Percentiles rank a stretch among this genome's conserved stretches.
phyloP scores from a whole-genome alignment of 75 land plant genomes.

The Azolla pinnata region DNA sequence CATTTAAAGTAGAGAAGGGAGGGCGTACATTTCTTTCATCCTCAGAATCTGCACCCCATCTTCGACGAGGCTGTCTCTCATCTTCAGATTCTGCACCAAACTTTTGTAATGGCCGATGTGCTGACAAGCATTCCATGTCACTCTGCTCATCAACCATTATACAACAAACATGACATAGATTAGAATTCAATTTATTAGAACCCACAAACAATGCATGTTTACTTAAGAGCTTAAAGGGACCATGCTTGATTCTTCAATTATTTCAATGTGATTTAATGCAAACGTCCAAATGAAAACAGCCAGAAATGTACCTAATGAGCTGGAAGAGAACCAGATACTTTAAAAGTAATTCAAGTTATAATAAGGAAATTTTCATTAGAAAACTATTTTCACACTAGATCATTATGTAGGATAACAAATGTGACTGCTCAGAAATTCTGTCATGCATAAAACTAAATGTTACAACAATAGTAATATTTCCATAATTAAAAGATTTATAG shows the following conservation, averaged over 20 bases:
- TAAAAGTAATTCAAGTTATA: too few species aligned
- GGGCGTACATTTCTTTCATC: background rate
- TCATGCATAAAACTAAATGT: too few species aligned
- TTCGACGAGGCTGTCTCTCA: background rate
- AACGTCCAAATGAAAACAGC: background rate
- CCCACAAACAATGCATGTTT: too few species aligned
- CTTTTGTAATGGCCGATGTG: background rate
- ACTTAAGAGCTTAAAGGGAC: too few species aligned
- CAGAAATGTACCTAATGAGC: too few species aligned
- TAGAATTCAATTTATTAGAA: background rate
- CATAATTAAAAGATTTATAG: too few species aligned
- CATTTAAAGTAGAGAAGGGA: background rate
- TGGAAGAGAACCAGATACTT: too few species aligned
- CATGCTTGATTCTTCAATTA: background rate
- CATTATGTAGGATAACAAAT: too few species aligned
- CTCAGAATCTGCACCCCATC: background rate
- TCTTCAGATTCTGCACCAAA: background rate
- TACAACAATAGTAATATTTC: too few species aligned
- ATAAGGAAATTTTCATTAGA: too few species aligned
- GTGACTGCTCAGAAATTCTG: too few species aligned
- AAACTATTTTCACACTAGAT: too few species aligned
- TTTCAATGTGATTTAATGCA: background rate
- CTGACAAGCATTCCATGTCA: background rate
- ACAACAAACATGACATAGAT: background rate
- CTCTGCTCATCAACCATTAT: background rate